Percentiles rank a stretch among this genome's conserved stretches.
phyloP scores from a whole-genome alignment of 2,329 filamentous ascomycete species.

The Lachnellula hyalina region DNA sequence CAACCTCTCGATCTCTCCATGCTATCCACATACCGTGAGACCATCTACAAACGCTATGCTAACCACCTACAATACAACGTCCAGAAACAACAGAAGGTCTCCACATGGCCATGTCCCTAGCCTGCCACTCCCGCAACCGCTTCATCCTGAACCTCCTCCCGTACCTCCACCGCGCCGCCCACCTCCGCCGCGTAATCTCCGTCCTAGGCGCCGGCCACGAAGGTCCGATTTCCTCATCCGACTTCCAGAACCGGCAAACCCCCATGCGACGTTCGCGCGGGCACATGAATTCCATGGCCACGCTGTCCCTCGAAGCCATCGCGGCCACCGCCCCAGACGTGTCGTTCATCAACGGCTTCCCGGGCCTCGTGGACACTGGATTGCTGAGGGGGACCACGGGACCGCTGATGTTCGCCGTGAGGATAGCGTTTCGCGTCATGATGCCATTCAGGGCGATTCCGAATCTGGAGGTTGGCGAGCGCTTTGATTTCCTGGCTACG shows the following conservation, averaged over 20 bases:
- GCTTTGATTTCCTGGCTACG: slow-evolving; percentile 33
- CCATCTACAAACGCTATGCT: background rate
- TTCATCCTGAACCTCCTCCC: slow-evolving; percentile 53
- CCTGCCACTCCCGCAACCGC: slow-evolving; percentile 50
- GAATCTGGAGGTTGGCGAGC: slow-evolving; percentile 31
- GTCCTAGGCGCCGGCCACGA: slow-evolving; percentile 48
- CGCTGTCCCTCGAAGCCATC: slow-evolving; percentile 41
- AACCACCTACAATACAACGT: background rate
- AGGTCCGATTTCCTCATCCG: slow-evolving; percentile 39
- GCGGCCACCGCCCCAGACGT: slow-evolving; percentile 40
- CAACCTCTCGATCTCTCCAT: too few relatives aligned
- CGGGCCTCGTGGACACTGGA: slow-evolving; percentile 36
- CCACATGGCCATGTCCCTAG: slow-evolving; percentile 41
- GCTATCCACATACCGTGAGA: too few relatives aligned
- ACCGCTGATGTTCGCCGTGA: background rate
- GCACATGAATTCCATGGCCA: slow-evolving; percentile 44
- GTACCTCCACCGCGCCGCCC: slow-evolving; percentile 39
- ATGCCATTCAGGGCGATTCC: background rate
- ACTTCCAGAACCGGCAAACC: slow-evolving; percentile 36
- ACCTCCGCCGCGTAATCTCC: slow-evolving; percentile 47
- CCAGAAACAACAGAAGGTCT: slow-evolving; percentile 48
- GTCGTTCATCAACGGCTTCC: slow-evolving; percentile 44
- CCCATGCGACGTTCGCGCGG: slow-evolving; percentile 35
- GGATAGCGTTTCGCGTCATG: background rate
- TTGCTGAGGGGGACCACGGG: slow-evolving; percentile 29